Conservation (phyloP, 305 asterid species). For the Rubia peregrina region DNA sequence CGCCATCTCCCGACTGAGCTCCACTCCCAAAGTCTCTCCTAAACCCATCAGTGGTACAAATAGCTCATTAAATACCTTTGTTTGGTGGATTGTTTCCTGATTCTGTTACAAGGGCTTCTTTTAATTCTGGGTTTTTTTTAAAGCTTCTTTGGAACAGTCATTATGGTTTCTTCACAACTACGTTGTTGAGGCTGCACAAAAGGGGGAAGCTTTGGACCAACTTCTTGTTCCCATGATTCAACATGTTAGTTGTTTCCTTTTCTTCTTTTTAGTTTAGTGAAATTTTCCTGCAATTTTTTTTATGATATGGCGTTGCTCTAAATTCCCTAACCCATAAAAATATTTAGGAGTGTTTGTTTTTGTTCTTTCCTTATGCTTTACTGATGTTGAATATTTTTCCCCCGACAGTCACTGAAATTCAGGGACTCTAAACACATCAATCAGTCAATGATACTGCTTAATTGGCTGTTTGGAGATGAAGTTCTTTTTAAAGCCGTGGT, state of each 20-base stretch:
- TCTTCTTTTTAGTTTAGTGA: neutral
- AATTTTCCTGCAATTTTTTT: neutral
- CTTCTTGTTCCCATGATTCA: slow-evolving; percentile 84
- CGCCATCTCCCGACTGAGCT: slow-evolving; percentile 50
- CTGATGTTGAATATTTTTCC: neutral
- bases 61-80: neutral
- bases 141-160: slow-evolving; percentile 76
- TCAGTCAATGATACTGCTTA: slow-evolving; percentile 63
- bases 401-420: slow-evolving; percentile 42
- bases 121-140: slow-evolving; percentile 12
- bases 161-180: slow-evolving; percentile 84
- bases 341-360: neutral
- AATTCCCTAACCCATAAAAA: neutral
- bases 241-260: slow-evolving; percentile 36
- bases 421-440: slow-evolving; percentile 43
- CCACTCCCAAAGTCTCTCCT: slow-evolving; percentile 46
- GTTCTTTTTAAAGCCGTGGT: slow-evolving; percentile 40
- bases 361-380: too few species aligned
- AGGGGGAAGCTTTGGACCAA: slow-evolving; percentile 57
- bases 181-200: slow-evolving; percentile 49
- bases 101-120: neutral
- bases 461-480: slow-evolving; percentile 85
- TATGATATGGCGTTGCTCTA: neutral
- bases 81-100: neutral
- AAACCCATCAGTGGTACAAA: slow-evolving; percentile 31